Evolutionary conservation across 2,329 filamentous ascomycete species (phyloP).

Genomic region (Magnaporthiopsis poae): DNA sequence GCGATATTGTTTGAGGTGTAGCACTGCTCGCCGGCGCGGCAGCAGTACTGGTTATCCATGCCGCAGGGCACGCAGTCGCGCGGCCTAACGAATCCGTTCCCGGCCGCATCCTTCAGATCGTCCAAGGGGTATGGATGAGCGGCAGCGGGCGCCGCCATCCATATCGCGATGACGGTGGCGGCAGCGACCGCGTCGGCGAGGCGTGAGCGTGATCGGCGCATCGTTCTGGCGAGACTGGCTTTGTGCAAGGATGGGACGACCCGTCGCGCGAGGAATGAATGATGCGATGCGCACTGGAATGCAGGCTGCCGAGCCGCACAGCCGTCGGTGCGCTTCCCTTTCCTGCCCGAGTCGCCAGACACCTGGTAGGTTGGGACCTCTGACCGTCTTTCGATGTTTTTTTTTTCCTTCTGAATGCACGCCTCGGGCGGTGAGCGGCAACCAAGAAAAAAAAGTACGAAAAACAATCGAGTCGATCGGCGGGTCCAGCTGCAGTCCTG

Average conservation of each 20-base stretch:
- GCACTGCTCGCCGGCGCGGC: slow-evolving; percentile 38
- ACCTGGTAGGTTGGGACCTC: background rate
- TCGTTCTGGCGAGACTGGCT: background rate
- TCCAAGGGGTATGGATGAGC: slow-evolving; percentile 43
- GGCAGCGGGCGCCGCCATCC: slow-evolving; percentile 21
- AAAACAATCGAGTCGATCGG: background rate
- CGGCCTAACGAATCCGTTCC: slow-evolving; percentile 40
- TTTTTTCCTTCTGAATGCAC: background rate
- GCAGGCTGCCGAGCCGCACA: slow-evolving; percentile 1
- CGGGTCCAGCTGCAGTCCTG: background rate
- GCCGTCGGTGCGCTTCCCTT: background rate
- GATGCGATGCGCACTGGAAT: background rate
- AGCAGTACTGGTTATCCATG: slow-evolving; percentile 46
- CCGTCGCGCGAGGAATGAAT: background rate
- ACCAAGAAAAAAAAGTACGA: background rate
- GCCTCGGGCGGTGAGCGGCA: background rate
- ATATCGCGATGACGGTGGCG: background rate
- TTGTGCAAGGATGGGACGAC: background rate
- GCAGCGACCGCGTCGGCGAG: background rate
- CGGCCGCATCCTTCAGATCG: slow-evolving; percentile 32
- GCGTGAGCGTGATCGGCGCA: background rate
- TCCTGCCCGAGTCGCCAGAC: background rate
- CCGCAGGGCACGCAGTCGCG: slow-evolving; percentile 47
- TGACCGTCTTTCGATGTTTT: background rate
- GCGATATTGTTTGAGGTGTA: slow-evolving; percentile 41